Evolutionary conservation across 768 basidiomycete species (phyloP).

Genomic region (Macrolepiota fuliginosa): DNA sequence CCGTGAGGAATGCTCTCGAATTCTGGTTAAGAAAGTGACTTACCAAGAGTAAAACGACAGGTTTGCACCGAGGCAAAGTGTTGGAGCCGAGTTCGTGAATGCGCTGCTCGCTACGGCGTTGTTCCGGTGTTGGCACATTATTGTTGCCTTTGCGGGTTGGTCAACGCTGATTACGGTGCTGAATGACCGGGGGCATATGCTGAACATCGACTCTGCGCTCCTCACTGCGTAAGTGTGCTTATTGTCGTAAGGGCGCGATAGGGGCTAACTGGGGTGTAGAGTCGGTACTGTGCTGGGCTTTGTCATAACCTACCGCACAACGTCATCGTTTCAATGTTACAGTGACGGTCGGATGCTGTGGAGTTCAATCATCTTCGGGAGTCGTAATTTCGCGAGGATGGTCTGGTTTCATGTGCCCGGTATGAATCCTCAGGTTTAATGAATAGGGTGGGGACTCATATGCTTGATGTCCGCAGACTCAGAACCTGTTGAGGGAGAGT

Average conservation of each 20-base stretch:
- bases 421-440: slow-evolving; percentile 21
- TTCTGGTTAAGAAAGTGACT: neutral
- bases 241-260: neutral
- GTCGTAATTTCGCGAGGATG: slow-evolving; percentile 55
- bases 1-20: slow-evolving; percentile 28
- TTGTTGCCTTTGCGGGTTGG: slow-evolving; percentile 65
- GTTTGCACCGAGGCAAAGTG: slow-evolving; percentile 36
- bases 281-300: slow-evolving; percentile 72
- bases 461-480: slow-evolving; percentile 18
- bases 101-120: slow-evolving; percentile 42
- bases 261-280: slow-evolving; percentile 20
- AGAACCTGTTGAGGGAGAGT: slow-evolving; percentile 18
- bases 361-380: slow-evolving; percentile 63
- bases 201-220: slow-evolving; percentile 50
- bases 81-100: slow-evolving; percentile 29
- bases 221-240: slow-evolving; percentile 59
- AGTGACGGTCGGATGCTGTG: slow-evolving; percentile 70
- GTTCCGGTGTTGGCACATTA: slow-evolving; percentile 66
- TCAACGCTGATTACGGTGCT: slow-evolving; percentile 48
- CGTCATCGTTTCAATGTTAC: slow-evolving; percentile 73
- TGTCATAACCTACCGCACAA: slow-evolving; percentile 69
- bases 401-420: slow-evolving; percentile 71
- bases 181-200: slow-evolving; percentile 29
- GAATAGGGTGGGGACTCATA: neutral
- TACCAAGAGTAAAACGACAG: slow-evolving; percentile 17